Percentiles rank a stretch among this genome's conserved stretches.
Conservation (phyloP, 164 flowering plant species). For the Berberis thunbergii region DNA sequence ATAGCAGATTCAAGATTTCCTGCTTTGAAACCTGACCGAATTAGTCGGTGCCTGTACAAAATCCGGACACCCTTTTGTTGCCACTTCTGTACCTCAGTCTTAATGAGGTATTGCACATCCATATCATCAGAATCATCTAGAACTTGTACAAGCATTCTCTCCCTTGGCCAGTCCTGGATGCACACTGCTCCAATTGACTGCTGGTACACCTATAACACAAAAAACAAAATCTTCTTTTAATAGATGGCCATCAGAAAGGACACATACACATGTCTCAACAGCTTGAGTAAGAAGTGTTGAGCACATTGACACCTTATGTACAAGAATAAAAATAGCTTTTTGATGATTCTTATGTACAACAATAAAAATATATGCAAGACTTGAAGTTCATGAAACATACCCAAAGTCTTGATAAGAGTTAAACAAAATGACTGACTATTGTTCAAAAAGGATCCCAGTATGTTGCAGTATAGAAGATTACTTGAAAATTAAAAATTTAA, state of each 20-base stretch:
- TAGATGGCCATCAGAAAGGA: not conserved
- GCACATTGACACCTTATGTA: too few species aligned
- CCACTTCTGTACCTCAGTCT: slow-evolving; percentile 90
- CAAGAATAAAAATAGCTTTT: too few species aligned
- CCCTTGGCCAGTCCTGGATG: slow-evolving; percentile 87
- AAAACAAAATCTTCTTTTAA: not conserved
- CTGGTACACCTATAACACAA: slow-evolving; percentile 64
- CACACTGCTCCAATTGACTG: slow-evolving; percentile 92
- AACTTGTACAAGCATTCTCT: slow-evolving; percentile 84
- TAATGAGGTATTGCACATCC: slow-evolving; percentile 69
- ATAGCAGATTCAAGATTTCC: slow-evolving; percentile 97
- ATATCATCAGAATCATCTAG: slow-evolving; percentile 89
- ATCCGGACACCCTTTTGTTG: slow-evolving; percentile 82
- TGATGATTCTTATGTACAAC: not conserved
- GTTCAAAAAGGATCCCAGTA: too few species aligned
- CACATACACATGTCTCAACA: not conserved
- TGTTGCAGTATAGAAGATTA: too few species aligned
- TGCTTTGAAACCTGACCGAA: slow-evolving; percentile 93
- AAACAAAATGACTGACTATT: too few species aligned
- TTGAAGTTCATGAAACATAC: not conserved
- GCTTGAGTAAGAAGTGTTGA: not conserved
- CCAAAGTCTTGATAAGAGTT: not conserved
- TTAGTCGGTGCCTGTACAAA: slow-evolving; percentile 77
- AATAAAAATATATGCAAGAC: not conserved
- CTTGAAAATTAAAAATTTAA: too few species aligned